A percentile compares a stretch with the other conserved stretches of the same genome.
phyloP scores from a whole-genome alignment of 345 rosid genomes.

The Eutrema yunnanense region DNA sequence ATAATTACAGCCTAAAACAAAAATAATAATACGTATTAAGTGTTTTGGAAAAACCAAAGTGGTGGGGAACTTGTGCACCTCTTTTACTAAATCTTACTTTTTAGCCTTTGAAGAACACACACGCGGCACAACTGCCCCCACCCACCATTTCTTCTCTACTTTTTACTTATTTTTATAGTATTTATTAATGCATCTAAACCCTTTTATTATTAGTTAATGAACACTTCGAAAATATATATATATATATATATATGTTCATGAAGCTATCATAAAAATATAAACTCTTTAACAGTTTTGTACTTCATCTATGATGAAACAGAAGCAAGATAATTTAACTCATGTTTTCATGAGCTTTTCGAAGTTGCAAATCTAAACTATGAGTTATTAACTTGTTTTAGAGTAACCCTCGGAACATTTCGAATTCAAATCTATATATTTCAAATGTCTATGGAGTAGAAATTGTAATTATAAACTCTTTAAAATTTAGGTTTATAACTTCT shows the following conservation, averaged over 20 bases:
- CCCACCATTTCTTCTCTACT: constrained; percentile 22
- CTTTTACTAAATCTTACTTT: constrained; percentile 5
- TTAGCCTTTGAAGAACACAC: constrained; percentile 28
- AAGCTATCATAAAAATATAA: not conserved
- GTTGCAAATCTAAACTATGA: not conserved
- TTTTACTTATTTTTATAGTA: not conserved
- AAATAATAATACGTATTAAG: not conserved
- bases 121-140: constrained; percentile 33
- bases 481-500: not conserved
- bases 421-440: not conserved
- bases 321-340: not conserved
- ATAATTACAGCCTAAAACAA: constrained; percentile 20
- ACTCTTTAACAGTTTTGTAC: not conserved
- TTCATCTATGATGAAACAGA: not conserved
- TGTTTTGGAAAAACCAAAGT: constrained; percentile 16
- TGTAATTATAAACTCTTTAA: not conserved
- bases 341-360: not conserved
- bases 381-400: not conserved
- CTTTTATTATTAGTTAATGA: not conserved
- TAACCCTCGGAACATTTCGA: not conserved
- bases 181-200: not conserved
- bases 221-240: not conserved
- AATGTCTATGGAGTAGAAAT: not conserved
- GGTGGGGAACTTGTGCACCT: constrained; percentile 33
- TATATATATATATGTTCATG: not conserved